A percentile compares a stretch with the other conserved stretches of the same genome.
Evolutionary conservation across 2,329 filamentous ascomycete genomes (phyloP).

Genomic region (Annulohypoxylon truncatum): DNA sequence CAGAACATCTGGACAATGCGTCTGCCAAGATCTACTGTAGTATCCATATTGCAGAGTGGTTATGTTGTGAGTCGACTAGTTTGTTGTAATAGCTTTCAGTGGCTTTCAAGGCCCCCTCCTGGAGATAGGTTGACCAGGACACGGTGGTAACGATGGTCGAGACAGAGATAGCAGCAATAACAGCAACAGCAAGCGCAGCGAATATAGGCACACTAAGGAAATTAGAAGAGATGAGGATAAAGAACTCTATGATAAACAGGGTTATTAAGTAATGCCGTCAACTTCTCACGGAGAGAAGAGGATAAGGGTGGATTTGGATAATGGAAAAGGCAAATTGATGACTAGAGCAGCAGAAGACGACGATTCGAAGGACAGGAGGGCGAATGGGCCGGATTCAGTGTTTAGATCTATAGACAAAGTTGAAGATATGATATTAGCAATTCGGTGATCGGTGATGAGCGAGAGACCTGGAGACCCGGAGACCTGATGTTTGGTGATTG

Average conservation of each 20-base stretch:
- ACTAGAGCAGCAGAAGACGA: slow-evolving; percentile 8
- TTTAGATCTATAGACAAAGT: neutral
- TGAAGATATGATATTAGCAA: neutral
- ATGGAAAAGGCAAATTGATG: neutral
- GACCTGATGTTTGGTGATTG: neutral
- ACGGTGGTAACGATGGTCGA: neutral
- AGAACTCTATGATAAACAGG: slow-evolving; percentile 10
- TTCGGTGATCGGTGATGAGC: slow-evolving; percentile 5
- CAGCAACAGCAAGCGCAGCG: neutral
- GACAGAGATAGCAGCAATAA: neutral
- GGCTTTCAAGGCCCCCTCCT: neutral
- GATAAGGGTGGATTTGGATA: neutral
- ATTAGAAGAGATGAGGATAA: neutral
- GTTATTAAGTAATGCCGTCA: neutral
- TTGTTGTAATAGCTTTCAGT: neutral
- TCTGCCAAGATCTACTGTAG: slow-evolving; percentile 77
- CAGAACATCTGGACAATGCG: slow-evolving; percentile 91
- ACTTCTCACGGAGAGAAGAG: neutral
- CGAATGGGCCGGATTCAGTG: slow-evolving; percentile 6
- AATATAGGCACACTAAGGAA: slow-evolving; percentile 14
- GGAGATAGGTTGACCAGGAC: slow-evolving; percentile 13
- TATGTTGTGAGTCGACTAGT: neutral
- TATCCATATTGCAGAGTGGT: slow-evolving; percentile 45
- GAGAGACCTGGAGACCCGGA: too few species aligned
- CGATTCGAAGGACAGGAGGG: neutral